A percentile compares a stretch with the other conserved stretches of the same genome.
These are phyloP conservation scores for Amborella trichopoda DNA, from an alignment of 164 flowering plant species.

Conservation along the genomic window DNA sequence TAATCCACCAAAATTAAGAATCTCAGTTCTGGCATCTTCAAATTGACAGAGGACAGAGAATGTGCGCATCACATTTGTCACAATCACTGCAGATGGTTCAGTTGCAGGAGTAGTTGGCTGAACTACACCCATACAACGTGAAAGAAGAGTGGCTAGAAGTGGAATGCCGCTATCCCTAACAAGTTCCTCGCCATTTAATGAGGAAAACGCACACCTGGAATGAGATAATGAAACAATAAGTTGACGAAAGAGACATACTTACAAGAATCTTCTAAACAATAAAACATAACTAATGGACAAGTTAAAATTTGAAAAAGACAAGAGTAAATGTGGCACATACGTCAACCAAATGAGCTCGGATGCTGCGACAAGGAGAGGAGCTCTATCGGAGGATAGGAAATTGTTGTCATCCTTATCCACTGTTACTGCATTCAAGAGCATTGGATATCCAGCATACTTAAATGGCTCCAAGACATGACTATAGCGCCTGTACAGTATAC, in stretches of 20 bases:
- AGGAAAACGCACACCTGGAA: conserved; percentile 83
- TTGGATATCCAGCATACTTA: conserved; percentile 99
- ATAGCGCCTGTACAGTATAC: conserved; percentile 85
- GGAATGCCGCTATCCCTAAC: conserved; percentile 93
- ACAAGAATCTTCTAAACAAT: background rate
- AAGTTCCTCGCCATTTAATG: conserved; percentile 96
- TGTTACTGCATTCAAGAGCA: conserved; percentile 89
- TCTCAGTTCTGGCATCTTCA: conserved; percentile 84
- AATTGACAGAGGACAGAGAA: conserved; percentile 81
- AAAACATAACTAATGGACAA: background rate
- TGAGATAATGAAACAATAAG: background rate
- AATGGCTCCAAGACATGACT: conserved; percentile 89
- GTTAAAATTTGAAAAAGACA: background rate
- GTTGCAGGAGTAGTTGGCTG: conserved; percentile 84
- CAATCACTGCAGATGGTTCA: conserved; percentile 84
- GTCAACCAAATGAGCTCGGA: conserved; percentile 95
- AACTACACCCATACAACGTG: conserved; percentile 95
- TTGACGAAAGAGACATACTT: too few species aligned
- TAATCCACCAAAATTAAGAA: conserved; percentile 70
- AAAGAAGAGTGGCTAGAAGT: conserved; percentile 81
- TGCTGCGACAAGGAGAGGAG: conserved; percentile 92
- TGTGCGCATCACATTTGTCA: conserved; percentile 86
- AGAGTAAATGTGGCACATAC: conserved; percentile 23
- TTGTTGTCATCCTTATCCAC: conserved; percentile 92
- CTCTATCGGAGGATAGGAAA: conserved; percentile 86